Evolutionary conservation across 2,329 filamentous ascomycete species (phyloP).

Genomic region (Ophiocordyceps sinensis): DNA sequence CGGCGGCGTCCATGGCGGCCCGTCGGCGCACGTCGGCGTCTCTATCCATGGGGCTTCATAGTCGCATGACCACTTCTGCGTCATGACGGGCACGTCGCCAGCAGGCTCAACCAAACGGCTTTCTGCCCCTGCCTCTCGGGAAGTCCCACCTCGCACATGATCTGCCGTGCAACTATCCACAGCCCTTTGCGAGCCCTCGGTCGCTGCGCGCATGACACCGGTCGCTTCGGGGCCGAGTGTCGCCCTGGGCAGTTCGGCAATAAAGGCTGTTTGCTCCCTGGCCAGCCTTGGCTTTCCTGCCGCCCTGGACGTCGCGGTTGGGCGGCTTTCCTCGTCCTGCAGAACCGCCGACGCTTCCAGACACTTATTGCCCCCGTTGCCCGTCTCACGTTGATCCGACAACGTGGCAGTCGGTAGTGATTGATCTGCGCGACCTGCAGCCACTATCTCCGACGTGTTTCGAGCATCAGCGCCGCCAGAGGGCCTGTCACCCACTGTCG

Average conservation of each 20-base stretch:
- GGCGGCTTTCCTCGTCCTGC: background rate
- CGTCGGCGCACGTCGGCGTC: no score
- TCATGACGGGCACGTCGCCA: background rate
- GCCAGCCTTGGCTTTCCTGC: background rate
- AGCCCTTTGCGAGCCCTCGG: background rate
- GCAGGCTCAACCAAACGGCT: no score
- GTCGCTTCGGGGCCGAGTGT: no score
- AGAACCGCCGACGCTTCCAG: background rate
- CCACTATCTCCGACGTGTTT: slow-evolving; percentile 1
- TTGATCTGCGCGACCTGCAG: background rate
- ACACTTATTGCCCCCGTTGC: background rate
- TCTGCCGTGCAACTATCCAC: background rate
- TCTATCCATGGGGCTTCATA: background rate
- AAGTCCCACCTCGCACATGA: background rate
- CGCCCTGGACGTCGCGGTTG: background rate
- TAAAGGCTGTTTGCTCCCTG: background rate
- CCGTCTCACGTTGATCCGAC: background rate
- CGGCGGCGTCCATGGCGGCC: no score
- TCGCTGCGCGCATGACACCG: background rate
- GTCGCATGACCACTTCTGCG: background rate
- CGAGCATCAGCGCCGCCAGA: background rate
- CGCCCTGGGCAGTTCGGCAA: background rate
- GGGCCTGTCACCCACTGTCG: slow-evolving; percentile 2
- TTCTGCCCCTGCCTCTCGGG: background rate
- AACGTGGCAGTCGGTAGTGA: background rate